Conservation (phyloP, 1,139 yeast species). For the Geotrichum macrosporum region DNA sequence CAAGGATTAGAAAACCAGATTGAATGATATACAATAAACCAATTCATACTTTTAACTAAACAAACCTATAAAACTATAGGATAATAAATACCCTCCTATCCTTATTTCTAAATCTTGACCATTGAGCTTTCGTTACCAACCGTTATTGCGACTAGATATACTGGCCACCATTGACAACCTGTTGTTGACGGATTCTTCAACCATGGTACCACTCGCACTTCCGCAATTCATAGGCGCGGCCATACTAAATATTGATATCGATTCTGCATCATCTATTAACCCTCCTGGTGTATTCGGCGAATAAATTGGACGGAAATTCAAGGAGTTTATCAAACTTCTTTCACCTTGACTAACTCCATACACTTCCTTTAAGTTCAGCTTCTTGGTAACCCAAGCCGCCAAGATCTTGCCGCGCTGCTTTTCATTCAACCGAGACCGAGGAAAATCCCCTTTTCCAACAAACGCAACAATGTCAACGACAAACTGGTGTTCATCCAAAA, state of each 20-base stretch:
- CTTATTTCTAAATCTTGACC: too few species aligned
- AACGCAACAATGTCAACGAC: conserved; percentile 82
- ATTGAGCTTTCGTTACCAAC: too few species aligned
- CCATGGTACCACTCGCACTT: background rate
- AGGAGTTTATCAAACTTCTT: conserved; percentile 27
- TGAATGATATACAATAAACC: too few species aligned
- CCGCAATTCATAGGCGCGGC: too few species aligned
- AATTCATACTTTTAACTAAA: too few species aligned
- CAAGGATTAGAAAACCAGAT: too few species aligned
- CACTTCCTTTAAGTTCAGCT: conserved; percentile 38
- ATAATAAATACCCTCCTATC: too few species aligned
- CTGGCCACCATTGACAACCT: background rate
- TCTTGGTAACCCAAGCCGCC: conserved; percentile 48
- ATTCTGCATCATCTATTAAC: background rate
- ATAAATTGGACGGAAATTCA: conserved; percentile 12
- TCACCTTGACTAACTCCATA: conserved; percentile 37
- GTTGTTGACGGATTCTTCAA: background rate
- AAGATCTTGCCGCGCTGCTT: conserved; percentile 72
- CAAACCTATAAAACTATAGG: too few species aligned
- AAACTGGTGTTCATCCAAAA: conserved; percentile 76
- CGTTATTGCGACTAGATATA: too few species aligned
- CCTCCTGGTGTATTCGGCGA: background rate
- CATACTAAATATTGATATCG: background rate
- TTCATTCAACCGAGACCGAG: conserved; percentile 65
- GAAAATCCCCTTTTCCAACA: conserved; percentile 59